A percentile compares a stretch with the other conserved stretches of the same genome.
Evolutionary conservation across 345 rosid species (phyloP).

Genomic region (Linum trigynum): DNA sequence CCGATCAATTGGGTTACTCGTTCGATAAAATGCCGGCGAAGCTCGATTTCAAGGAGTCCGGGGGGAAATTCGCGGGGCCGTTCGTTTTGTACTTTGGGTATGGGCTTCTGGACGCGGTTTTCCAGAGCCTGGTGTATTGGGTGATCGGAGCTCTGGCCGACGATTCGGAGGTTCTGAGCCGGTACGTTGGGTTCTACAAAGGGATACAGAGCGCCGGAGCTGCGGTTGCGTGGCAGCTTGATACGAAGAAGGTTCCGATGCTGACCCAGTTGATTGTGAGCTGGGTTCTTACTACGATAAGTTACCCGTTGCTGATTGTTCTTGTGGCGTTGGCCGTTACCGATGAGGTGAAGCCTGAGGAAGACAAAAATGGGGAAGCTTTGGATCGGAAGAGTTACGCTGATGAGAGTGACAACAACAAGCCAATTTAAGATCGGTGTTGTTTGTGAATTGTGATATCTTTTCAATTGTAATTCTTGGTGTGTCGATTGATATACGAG

Average conservation of each 20-base stretch:
- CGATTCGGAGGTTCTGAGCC: conserved; percentile 81
- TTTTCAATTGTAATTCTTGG: too few relatives aligned
- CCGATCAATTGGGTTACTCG: conserved; percentile 50
- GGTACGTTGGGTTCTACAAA: conserved; percentile 84
- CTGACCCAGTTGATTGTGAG: conserved; percentile 52
- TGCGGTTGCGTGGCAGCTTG: conserved; percentile 94
- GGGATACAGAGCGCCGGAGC: conserved; percentile 97
- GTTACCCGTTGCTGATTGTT: conserved; percentile 61
- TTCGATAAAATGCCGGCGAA: conserved; percentile 22
- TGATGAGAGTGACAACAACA: neutral
- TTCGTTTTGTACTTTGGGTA: conserved; percentile 66
- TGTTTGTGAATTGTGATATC: too few relatives aligned
- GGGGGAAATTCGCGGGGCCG: conserved; percentile 52
- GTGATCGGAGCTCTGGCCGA: conserved; percentile 82
- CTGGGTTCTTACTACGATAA: conserved; percentile 70
- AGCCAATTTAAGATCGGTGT: too few relatives aligned
- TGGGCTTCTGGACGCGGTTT: conserved; percentile 85
- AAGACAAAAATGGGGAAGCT: neutral
- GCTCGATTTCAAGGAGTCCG: conserved; percentile 70
- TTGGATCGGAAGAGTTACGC: neutral
- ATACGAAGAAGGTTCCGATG: conserved; percentile 49
- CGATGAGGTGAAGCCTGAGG: conserved; percentile 25
- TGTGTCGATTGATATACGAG: too few relatives aligned
- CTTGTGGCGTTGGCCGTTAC: conserved; percentile 65
- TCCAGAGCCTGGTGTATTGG: conserved; percentile 89